Conservation (phyloP, 805 yeast species). For the Cyberlindnera mrakii region DNA sequence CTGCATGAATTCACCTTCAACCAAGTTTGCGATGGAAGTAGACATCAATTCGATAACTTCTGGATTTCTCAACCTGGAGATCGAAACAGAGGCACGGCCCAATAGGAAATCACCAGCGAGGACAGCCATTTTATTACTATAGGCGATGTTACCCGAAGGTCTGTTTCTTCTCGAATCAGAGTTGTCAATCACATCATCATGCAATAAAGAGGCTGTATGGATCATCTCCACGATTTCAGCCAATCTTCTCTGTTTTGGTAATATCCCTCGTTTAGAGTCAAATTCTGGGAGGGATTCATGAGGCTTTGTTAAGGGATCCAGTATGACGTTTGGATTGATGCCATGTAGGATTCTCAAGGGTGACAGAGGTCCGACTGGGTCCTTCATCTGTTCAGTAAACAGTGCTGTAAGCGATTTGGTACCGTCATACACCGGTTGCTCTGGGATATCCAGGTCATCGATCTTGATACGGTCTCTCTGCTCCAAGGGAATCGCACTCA, state of each 20-base stretch:
- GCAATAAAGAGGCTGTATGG: slow-evolving; percentile 91
- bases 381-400: slow-evolving; percentile 30
- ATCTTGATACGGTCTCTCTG: slow-evolving; percentile 60
- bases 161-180: slow-evolving; percentile 85
- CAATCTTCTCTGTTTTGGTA: slow-evolving; percentile 90
- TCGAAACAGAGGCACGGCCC: slow-evolving; percentile 94
- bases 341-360: slow-evolving; percentile 86
- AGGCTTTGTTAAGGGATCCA: slow-evolving; percentile 80
- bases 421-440: slow-evolving; percentile 56
- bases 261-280: slow-evolving; percentile 61
- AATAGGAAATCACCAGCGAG: slow-evolving; percentile 93
- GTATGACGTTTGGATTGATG: slow-evolving; percentile 73
- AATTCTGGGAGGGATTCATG: slow-evolving; percentile 62
- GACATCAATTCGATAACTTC: slow-evolving; percentile 95
- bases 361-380: slow-evolving; percentile 53
- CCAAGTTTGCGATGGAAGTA: slow-evolving; percentile 92
- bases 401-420: slow-evolving; percentile 48
- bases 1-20: slow-evolving; percentile 99
- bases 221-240: slow-evolving; percentile 99
- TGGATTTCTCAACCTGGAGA: slow-evolving; percentile 89
- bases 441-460: slow-evolving; percentile 60
- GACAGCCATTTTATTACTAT: slow-evolving; percentile 95
- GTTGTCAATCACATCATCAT: slow-evolving; percentile 93
- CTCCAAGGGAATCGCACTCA: slow-evolving; percentile 64
- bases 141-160: slow-evolving; percentile 88